Conservation (phyloP, 108 stramenopile species). For the Nitzschia palea region DNA sequence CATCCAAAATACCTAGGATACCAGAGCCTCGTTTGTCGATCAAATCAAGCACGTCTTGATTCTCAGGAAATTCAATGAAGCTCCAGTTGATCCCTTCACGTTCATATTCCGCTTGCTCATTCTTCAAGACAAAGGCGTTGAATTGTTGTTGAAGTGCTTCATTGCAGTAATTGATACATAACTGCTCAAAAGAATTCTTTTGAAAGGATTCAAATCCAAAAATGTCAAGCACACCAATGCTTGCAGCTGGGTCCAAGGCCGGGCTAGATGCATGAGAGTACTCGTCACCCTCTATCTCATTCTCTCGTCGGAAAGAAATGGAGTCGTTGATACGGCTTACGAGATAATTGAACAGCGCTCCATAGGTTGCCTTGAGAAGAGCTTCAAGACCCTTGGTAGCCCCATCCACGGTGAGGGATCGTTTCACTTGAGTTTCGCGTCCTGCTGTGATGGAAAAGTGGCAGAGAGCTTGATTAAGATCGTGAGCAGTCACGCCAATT, state of each 20-base stretch:
- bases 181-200: slow-evolving; percentile 89
- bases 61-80: slow-evolving; percentile 93
- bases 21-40: slow-evolving; percentile 83
- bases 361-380: slow-evolving; percentile 92
- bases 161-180: slow-evolving; percentile 97
- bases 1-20: slow-evolving; percentile 80
- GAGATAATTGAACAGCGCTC: slow-evolving; percentile 79
- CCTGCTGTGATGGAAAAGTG: slow-evolving; percentile 77
- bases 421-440: slow-evolving; percentile 55
- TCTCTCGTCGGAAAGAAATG: slow-evolving; percentile 41
- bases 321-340: slow-evolving; percentile 85
- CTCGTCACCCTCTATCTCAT: slow-evolving; percentile 14
- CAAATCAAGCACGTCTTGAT: slow-evolving; percentile 95
- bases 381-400: slow-evolving; percentile 91
- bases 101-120: slow-evolving; percentile 88
- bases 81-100: slow-evolving; percentile 82
- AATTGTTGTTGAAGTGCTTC: slow-evolving; percentile 93
- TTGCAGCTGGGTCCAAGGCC: slow-evolving; percentile 34
- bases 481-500: slow-evolving; percentile 71
- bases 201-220: slow-evolving; percentile 97
- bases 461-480: slow-evolving; percentile 71
- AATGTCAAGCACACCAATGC: slow-evolving; percentile 95
- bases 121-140: slow-evolving; percentile 82
- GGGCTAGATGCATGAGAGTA: slow-evolving; percentile 1
- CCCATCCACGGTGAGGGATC: slow-evolving; percentile 62